Percentiles rank a stretch among this genome's conserved stretches.
Evolutionary conservation across 768 basidiomycete genomes (phyloP).

Genomic region (Rossbeevera mucosa): DNA sequence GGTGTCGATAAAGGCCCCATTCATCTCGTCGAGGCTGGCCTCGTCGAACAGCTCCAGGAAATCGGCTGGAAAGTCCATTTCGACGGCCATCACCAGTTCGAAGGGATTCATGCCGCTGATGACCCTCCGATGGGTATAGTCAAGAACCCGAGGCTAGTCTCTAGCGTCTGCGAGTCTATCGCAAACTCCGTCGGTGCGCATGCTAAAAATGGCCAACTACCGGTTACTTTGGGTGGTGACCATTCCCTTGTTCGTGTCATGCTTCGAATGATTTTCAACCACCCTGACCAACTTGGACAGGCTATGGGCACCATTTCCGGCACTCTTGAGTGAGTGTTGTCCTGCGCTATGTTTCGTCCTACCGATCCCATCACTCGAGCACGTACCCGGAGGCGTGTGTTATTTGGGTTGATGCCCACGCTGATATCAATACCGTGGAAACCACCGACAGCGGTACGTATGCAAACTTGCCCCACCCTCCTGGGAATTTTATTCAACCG

Average conservation of each 20-base stretch:
- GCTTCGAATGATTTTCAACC: constrained; percentile 2
- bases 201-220: constrained; percentile 72
- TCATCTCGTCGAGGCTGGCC: constrained; percentile 81
- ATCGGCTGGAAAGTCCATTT: constrained; percentile 90
- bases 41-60: constrained; percentile 66
- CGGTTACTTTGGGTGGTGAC: constrained; percentile 92
- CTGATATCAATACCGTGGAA: constrained; percentile 90
- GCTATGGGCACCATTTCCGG: constrained; percentile 95
- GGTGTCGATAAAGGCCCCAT: constrained; percentile 90
- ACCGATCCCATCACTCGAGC: constrained; percentile 34
- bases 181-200: constrained; percentile 73
- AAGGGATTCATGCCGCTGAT: constrained; percentile 53
- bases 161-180: constrained; percentile 74
- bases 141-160: constrained; percentile 87
- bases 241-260: constrained; percentile 73
- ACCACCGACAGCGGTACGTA: constrained; percentile 68
- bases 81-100: constrained; percentile 87
- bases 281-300: constrained; percentile 25
- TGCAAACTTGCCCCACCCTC: neutral
- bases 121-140: constrained; percentile 78
- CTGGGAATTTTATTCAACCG: neutral
- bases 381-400: constrained; percentile 78
- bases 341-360: neutral
- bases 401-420: constrained; percentile 96
- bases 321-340: constrained; percentile 58